Evolutionary conservation across 2,329 filamentous ascomycete genomes (phyloP).

Genomic region (Aspergillus alliaceus): DNA sequence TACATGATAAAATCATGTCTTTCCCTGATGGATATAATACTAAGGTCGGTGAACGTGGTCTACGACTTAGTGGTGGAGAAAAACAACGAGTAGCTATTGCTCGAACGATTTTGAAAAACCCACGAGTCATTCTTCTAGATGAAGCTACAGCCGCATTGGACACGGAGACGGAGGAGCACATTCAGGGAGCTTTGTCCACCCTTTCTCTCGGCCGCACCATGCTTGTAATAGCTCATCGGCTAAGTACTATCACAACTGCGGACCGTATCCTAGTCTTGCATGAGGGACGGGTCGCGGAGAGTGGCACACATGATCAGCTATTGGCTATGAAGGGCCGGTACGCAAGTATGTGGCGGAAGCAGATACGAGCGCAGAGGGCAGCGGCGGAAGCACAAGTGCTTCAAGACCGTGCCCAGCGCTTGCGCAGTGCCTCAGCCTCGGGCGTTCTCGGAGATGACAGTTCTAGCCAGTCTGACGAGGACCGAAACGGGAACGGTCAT

Average conservation of each 20-base stretch:
- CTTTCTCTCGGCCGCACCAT: slow-evolving; percentile 85
- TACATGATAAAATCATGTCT: slow-evolving; percentile 85
- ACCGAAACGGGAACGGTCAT: slow-evolving; percentile 30
- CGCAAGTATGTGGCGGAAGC: slow-evolving; percentile 84
- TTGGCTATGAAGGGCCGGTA: slow-evolving; percentile 71
- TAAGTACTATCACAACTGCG: slow-evolving; percentile 82
- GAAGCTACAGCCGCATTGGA: slow-evolving; percentile 91
- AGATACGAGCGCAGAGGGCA: slow-evolving; percentile 74
- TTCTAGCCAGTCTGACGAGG: slow-evolving; percentile 51
- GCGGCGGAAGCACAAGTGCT: slow-evolving; percentile 58
- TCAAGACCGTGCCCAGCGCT: slow-evolving; percentile 43
- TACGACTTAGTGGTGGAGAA: slow-evolving; percentile 85
- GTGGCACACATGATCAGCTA: slow-evolving; percentile 76
- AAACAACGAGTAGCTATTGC: slow-evolving; percentile 94
- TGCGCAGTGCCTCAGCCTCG: slow-evolving; percentile 41
- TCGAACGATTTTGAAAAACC: slow-evolving; percentile 87
- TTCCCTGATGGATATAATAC: slow-evolving; percentile 89
- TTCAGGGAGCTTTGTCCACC: slow-evolving; percentile 79
- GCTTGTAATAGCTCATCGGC: slow-evolving; percentile 88
- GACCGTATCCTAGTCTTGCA: slow-evolving; percentile 81
- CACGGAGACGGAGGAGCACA: slow-evolving; percentile 89
- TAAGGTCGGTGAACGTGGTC: slow-evolving; percentile 85
- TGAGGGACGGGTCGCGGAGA: slow-evolving; percentile 73
- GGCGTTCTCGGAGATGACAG: slow-evolving; percentile 43
- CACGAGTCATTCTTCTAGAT: slow-evolving; percentile 87